Base-by-base conservation (phyloP, 345 rosid genomes). In the Brassica incana region DNA sequence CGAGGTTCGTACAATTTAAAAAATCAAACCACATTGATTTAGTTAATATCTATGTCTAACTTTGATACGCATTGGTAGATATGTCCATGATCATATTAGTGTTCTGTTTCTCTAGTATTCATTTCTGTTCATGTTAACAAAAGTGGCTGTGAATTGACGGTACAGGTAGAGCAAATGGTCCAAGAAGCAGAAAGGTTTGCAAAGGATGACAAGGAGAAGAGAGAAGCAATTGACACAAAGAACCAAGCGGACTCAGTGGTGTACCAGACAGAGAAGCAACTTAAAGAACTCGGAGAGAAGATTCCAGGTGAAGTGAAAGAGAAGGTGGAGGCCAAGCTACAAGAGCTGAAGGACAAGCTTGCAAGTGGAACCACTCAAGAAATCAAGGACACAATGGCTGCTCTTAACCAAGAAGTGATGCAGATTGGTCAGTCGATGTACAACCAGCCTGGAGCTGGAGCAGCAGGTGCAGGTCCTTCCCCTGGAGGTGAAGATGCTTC, bases 181-280 rank as follows among this genome's bases (percentile, higher is more conserved):
- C 87, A 78, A 7, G 99, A 95, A 61, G 99, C 97, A 2, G 97
- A 95, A 86, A 92, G 75, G 74, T 95, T 90, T 67, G 84, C 97
- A 0, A 88, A 89, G 86, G 97, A 95, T 75, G 99, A 95, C 84
- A 95, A 90, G 83, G 95, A 95, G 85, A 95, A 87, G 88, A 88
- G 99, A 82, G 99, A 95, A 5, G 90, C 97, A 2, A 92, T 95
- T 11, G 99, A 95, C 89, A 95, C 99, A 23, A 95, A 95, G 89
- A 92, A 95, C 85, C 99, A 95, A 65, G 97, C 99, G 0, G 99
- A 92, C 73, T 95, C 99, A 0, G 88, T 91, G 0, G 92, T 92
- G 20, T 95, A 95, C 85, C 97, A 92, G 72, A 95, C 98, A 6
- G 98, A 95, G 88, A 95, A 95, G 84, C 99, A 95, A 82, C 86